Evolutionary conservation across 805 yeast genomes (phyloP).

Genomic region (Zygosaccharomyces gambellarensis): DNA sequence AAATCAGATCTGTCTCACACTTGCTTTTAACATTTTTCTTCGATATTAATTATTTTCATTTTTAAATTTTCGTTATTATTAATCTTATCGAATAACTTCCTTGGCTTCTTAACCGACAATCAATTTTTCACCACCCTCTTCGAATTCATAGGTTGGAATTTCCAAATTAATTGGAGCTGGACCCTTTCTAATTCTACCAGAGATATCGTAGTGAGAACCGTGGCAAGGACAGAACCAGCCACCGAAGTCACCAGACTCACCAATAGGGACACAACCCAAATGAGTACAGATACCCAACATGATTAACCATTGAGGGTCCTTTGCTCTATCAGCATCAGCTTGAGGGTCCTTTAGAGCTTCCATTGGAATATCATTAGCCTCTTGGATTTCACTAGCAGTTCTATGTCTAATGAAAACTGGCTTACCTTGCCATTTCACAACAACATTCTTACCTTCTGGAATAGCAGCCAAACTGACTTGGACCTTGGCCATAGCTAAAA

Average conservation of each 20-base stretch:
- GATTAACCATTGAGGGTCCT: constrained; percentile 96
- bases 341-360: constrained; percentile 87
- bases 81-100: neutral
- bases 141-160: constrained; percentile 84
- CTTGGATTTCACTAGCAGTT: constrained; percentile 86
- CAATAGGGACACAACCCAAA: constrained; percentile 99
- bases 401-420: constrained; percentile 99
- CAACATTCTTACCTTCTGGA: constrained; percentile 96
- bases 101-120: constrained; percentile 67
- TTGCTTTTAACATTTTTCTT: constrained; percentile 1
- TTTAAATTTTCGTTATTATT: constrained; percentile 1
- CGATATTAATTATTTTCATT: neutral
- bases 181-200: constrained; percentile 99
- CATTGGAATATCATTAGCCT: constrained; percentile 83
- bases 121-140: constrained; percentile 65
- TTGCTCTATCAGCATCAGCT: constrained; percentile 85
- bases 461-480: constrained; percentile 91
- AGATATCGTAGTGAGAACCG: constrained; percentile 99
- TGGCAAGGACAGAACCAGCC: constrained; percentile 99
- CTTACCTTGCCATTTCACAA: constrained; percentile 99
- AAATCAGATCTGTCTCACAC: neutral
- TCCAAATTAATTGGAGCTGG: constrained; percentile 99
- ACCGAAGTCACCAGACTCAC: constrained; percentile 99
- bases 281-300: constrained; percentile 99
- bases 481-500: constrained; percentile 98